A percentile compares a stretch with the other conserved stretches of the same genome.
Evolutionary conservation across 345 rosid species (phyloP).

Genomic region (Moricandia arvensis): DNA sequence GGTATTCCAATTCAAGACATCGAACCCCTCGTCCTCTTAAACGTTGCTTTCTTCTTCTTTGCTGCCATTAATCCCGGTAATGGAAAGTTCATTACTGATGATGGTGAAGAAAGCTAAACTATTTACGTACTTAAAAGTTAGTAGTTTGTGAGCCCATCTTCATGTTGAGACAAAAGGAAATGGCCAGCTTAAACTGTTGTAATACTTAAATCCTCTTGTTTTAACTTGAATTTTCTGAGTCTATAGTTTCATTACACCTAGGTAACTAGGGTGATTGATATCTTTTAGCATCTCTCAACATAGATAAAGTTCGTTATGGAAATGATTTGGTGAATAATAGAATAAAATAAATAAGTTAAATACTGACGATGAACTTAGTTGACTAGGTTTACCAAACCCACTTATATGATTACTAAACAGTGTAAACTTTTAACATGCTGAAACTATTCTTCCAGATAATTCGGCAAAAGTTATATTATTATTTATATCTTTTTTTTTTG

Average conservation of each 20-base stretch:
- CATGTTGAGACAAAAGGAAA: slow-evolving; percentile 26
- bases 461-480: too few relatives aligned
- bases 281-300: background rate
- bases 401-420: too few relatives aligned
- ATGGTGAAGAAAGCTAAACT: slow-evolving; percentile 44
- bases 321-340: too few relatives aligned
- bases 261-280: background rate
- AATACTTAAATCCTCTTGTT: background rate
- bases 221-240: background rate
- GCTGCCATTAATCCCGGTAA: slow-evolving; percentile 96
- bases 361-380: too few relatives aligned
- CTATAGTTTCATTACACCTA: background rate
- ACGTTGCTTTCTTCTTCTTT: slow-evolving; percentile 80
- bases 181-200: slow-evolving; percentile 23
- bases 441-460: too few relatives aligned
- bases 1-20: slow-evolving; percentile 85
- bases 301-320: too few relatives aligned
- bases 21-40: slow-evolving; percentile 90
- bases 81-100: slow-evolving; percentile 88
- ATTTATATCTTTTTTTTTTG: too few relatives aligned
- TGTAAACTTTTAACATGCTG: too few relatives aligned
- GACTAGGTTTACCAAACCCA: too few relatives aligned
- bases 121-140: background rate
- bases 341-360: too few relatives aligned
- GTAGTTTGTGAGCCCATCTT: slow-evolving; percentile 25